Evolutionary conservation across 2,329 filamentous ascomycete genomes (phyloP).

Genomic region (Madurella fahalii): DNA sequence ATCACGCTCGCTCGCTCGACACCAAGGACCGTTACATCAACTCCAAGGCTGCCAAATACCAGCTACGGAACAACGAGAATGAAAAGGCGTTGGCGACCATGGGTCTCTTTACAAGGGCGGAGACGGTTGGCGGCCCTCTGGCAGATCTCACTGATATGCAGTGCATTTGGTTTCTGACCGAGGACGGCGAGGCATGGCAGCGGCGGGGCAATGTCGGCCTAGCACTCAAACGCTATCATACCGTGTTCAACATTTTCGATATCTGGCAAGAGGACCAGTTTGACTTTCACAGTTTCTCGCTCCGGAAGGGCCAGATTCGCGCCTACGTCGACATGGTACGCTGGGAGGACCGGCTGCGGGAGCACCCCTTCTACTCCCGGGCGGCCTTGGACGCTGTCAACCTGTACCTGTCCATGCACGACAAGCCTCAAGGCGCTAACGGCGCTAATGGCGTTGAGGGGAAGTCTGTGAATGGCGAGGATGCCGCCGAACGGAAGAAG

Average conservation of each 20-base stretch:
- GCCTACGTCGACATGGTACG: constrained; percentile 94
- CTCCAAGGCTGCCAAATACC: constrained; percentile 96
- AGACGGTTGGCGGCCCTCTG: constrained; percentile 80
- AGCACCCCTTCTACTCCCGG: constrained; percentile 88
- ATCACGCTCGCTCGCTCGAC: constrained; percentile 78
- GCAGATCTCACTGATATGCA: constrained; percentile 97
- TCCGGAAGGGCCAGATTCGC: constrained; percentile 93
- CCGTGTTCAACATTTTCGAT: constrained; percentile 89
- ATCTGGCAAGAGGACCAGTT: constrained; percentile 98
- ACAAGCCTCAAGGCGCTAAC: constrained; percentile 64
- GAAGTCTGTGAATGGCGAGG: constrained; percentile 58
- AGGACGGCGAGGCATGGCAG: constrained; percentile 86
- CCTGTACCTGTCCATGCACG: constrained; percentile 74
- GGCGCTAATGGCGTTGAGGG: constrained; percentile 56
- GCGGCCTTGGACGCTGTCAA: constrained; percentile 77
- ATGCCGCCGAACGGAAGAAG: constrained; percentile 73
- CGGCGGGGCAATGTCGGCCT: constrained; percentile 78
- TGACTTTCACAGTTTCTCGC: constrained; percentile 95
- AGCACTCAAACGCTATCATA: constrained; percentile 87
- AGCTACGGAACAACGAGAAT: constrained; percentile 86
- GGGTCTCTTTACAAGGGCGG: constrained; percentile 89
- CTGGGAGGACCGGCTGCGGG: constrained; percentile 88
- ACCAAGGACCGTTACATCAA: constrained; percentile 95
- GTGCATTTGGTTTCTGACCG: constrained; percentile 93
- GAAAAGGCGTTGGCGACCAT: constrained; percentile 83